Base-by-base conservation (phyloP, 768 basidiomycete species). In the Mrakia gelida region DNA sequence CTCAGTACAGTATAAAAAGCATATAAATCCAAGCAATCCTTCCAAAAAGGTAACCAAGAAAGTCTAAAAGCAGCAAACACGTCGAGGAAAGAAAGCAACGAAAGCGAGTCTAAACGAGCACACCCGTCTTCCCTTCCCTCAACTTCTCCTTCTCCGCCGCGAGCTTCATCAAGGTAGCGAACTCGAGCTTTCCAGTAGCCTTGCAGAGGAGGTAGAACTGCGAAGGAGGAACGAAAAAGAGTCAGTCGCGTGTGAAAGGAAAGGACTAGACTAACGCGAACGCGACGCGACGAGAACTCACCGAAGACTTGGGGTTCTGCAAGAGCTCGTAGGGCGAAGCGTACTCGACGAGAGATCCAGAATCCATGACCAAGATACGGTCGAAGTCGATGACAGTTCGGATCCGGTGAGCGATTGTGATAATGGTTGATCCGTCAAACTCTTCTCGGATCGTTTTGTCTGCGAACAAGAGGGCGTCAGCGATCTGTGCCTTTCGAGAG, bases 391-490 rank as follows among this genome's bases (percentile, higher is more conserved):
- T 79, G 52, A 70, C 30, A 0, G 73, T 70, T 13, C 59, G 38
- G 26, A 75, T n/a, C 10, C 78, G n/a, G 52, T 75, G 70, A 10
- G 75, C 73, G 56, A 79, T 75, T 0, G 75, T 79, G 10, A 75
- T 13, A 62, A 79, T 75, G 32, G 78, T 75, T 43, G 78, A 75
- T 2, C 34, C 32, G 38, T 56, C 61, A 59, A 79, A 79, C 65
- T 79, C 78, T 23, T 79, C 78, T 15, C 81, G 49, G 18, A 81
- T 80, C 7, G 81, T 81, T 73, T 80, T 76, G 43, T 73, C 56
- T 56, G 56, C 4, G 16, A 26, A 54, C 23, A 26, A 23, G n/a
- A 56, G n/a, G 3, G 56, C 21, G 45, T 49, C 45, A 49, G 45
- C 45, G 45, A 9, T 49, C 45, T 2, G 41, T 43, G 11, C 5